phyloP scores from a whole-genome alignment of 1,284 basidiomycete genomes.

The Tremellales sp. region DNA sequence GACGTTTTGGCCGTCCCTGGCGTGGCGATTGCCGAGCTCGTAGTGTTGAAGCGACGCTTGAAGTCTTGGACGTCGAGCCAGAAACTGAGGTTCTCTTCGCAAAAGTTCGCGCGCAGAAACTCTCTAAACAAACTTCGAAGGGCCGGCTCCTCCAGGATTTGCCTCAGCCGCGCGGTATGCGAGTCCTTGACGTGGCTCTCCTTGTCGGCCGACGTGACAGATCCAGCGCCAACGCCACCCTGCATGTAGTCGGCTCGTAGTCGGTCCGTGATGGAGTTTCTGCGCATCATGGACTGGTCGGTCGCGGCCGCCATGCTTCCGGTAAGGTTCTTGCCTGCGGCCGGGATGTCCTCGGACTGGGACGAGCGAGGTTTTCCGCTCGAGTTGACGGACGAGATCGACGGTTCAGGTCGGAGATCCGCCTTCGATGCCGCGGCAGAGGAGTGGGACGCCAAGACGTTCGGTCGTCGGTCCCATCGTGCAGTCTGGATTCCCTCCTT shows the following conservation, averaged over 20 bases:
- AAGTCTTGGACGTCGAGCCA: slow-evolving; percentile 98
- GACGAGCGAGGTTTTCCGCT: slow-evolving; percentile 2
- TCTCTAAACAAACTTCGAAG: slow-evolving; percentile 88
- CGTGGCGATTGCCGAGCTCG: slow-evolving; percentile 79
- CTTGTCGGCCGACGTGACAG: slow-evolving; percentile 5
- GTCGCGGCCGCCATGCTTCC: neutral
- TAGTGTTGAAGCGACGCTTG: slow-evolving; percentile 91
- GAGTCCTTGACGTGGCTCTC: slow-evolving; percentile 62
- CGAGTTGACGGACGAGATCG: slow-evolving; percentile 1
- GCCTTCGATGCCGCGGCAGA: slow-evolving; percentile 14
- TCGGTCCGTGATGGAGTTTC: slow-evolving; percentile 14
- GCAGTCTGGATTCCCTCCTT: slow-evolving; percentile 82
- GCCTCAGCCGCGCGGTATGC: slow-evolving; percentile 83
- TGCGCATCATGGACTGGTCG: slow-evolving; percentile 1
- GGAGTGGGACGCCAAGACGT: slow-evolving; percentile 3
- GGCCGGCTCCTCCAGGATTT: slow-evolving; percentile 90
- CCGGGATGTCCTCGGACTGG: slow-evolving; percentile 5
- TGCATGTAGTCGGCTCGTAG: slow-evolving; percentile 13
- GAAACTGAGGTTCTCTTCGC: slow-evolving; percentile 96
- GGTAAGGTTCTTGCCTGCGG: neutral
- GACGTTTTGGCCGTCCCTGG: slow-evolving; percentile 21
- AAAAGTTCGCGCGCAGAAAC: slow-evolving; percentile 89
- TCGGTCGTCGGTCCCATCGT: slow-evolving; percentile 66
- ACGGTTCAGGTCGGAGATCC: slow-evolving; percentile 16
- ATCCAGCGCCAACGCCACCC: neutral